A percentile compares a stretch with the other conserved stretches of the same genome.
These are phyloP conservation scores for Carex myosuroides DNA, from an alignment of 176 grass and related monocot species.

Conservation along the genomic window DNA sequence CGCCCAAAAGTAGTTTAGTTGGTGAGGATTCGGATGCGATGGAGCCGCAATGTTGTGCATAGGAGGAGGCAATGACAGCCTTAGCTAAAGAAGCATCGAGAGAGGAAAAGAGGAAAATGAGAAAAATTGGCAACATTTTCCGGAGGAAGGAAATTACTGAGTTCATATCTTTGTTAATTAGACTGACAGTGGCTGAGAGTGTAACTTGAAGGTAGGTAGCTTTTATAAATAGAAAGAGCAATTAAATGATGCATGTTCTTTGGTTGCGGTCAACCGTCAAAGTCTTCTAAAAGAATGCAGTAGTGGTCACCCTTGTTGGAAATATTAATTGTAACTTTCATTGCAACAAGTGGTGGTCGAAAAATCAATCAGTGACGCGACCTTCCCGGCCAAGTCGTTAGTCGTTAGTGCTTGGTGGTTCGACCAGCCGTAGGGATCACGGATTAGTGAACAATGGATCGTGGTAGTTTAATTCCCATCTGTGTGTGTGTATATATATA, in stretches of 20 bases:
- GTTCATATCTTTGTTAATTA: neutral
- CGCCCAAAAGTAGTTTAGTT: neutral
- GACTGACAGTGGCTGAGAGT: neutral
- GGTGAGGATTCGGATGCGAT: constrained; percentile 20
- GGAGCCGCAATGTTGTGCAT: constrained; percentile 43
- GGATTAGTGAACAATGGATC: no score
- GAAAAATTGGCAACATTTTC: neutral
- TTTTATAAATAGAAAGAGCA: neutral
- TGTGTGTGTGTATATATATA: no score
- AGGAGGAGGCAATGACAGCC: constrained; percentile 3
- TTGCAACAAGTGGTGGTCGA: no score
- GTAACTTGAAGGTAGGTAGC: neutral
- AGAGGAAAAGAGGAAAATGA: neutral
- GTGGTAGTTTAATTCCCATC: no score
- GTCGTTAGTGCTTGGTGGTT: no score
- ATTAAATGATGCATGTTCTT: neutral
- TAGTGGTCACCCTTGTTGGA: no score
- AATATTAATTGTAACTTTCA: no score
- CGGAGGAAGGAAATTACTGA: neutral
- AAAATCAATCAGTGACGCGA: no score
- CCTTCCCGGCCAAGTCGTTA: no score
- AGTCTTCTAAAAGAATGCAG: neutral
- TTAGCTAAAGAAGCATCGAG: neutral
- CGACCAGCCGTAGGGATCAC: no score
- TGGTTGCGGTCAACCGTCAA: neutral